Conservation (phyloP, 2,329 filamentous ascomycete genomes). For the Cercospora sesami region DNA sequence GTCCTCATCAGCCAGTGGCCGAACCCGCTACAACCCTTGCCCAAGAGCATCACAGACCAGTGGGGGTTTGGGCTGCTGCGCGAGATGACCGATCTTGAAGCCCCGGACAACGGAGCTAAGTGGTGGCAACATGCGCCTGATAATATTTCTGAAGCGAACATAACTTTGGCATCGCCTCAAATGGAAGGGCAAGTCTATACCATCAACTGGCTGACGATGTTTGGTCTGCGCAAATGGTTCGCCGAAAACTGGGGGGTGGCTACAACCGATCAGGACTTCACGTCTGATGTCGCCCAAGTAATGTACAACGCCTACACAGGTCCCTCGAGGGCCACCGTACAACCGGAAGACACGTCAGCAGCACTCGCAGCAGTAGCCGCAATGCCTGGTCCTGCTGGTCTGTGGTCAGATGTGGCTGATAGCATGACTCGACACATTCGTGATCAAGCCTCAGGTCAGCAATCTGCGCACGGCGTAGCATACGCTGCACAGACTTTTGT, state of each 20-base stretch:
- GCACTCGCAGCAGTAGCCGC: neutral
- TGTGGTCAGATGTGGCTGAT: constrained; percentile 11
- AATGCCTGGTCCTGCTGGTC: constrained; percentile 5
- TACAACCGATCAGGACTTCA: neutral
- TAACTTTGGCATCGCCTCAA: neutral
- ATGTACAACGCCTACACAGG: constrained; percentile 3
- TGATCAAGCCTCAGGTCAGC: neutral
- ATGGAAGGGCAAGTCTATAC: neutral
- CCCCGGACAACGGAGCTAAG: no score
- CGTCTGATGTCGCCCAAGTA: neutral
- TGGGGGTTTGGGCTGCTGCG: neutral
- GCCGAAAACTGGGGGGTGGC: neutral
- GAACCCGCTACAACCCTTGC: neutral
- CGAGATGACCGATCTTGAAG: neutral
- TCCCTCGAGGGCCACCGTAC: neutral
- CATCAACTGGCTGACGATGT: neutral
- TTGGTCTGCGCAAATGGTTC: neutral
- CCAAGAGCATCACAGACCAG: neutral
- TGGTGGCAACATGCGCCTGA: neutral
- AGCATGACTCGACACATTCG: constrained; percentile 20
- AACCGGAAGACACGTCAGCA: neutral
- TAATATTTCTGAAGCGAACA: neutral
- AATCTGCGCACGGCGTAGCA: neutral
- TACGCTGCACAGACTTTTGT: constrained; percentile 8
- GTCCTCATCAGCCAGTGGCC: constrained; percentile 16